A percentile compares a stretch with the other conserved stretches of the same genome.
Conservation (phyloP, 495 filamentous ascomycete genomes). For the Tuber indicum region DNA sequence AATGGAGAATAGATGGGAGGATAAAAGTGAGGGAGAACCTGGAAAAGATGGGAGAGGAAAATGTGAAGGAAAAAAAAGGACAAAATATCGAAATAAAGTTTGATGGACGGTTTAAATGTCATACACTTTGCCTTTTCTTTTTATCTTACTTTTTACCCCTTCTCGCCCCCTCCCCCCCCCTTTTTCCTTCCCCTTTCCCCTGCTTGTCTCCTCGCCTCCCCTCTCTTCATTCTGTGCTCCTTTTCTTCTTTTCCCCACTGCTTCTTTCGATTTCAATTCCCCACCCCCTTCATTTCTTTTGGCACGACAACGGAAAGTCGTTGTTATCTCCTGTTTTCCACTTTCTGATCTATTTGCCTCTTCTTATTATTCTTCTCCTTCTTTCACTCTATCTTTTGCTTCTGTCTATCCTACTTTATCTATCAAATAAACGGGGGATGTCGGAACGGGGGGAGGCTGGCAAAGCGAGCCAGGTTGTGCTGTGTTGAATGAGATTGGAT, state of each 20-base stretch:
- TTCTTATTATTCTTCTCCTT: neutral
- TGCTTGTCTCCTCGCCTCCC: neutral
- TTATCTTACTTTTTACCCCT: constrained; percentile 11
- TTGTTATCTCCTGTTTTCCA: neutral
- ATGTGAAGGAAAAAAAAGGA: constrained; percentile 20
- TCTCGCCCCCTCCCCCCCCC: neutral
- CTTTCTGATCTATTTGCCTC: neutral
- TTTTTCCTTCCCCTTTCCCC: neutral
- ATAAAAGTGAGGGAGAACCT: neutral
- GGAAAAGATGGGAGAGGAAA: constrained; percentile 25
- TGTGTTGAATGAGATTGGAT: neutral
- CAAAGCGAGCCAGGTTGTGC: neutral
- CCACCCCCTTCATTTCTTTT: neutral
- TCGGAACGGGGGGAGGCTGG: neutral
- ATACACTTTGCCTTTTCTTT: constrained; percentile 8
- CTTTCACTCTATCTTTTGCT: neutral
- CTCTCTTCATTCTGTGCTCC: neutral
- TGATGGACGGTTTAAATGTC: constrained; percentile 9
- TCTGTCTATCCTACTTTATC: neutral
- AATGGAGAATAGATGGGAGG: neutral
- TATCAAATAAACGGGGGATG: neutral
- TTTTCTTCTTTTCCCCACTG: neutral
- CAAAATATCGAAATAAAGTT: constrained; percentile 17
- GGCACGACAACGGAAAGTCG: neutral
- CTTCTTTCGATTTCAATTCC: neutral